Conservation (phyloP, 169 alveolate species). For the Besnoitia besnoiti region DNA sequence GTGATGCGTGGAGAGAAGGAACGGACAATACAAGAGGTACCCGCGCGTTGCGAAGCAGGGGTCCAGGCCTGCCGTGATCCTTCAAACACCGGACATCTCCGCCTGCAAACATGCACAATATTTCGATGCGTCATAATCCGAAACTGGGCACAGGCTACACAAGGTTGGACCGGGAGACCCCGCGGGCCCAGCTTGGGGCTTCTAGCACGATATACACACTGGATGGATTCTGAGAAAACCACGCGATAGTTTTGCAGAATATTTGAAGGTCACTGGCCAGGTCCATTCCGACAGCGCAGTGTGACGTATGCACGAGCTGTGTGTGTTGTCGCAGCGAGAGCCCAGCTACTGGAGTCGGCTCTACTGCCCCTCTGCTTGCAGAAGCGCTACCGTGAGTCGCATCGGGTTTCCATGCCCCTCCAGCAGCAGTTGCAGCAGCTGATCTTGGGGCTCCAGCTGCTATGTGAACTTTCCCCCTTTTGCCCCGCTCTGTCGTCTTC, state of each 20-base stretch:
- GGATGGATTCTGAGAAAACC: no score
- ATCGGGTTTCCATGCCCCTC: not conserved
- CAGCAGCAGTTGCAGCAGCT: not conserved
- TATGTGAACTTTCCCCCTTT: not conserved
- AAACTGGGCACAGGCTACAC: no score
- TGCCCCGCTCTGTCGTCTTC: not conserved
- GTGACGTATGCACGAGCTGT: no score
- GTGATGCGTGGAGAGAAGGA: constrained; percentile 27
- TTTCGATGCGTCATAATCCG: no score
- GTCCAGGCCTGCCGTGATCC: no score
- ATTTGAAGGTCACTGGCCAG: no score
- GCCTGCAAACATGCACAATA: no score
- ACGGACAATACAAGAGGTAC: not conserved
- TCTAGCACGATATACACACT: no score
- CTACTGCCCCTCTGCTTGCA: not conserved
- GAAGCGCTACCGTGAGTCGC: not conserved
- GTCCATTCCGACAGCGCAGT: no score
- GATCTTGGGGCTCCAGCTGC: not conserved
- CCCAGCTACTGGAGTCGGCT: not conserved
- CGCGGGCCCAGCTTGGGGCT: no score
- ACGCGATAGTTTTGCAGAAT: no score
- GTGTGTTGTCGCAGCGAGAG: not conserved
- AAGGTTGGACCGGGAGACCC: no score
- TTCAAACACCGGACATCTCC: not conserved
- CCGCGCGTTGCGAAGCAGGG: not conserved